Conservation (phyloP, 2,329 filamentous ascomycete genomes). For the Parascedosporium putredinis region DNA sequence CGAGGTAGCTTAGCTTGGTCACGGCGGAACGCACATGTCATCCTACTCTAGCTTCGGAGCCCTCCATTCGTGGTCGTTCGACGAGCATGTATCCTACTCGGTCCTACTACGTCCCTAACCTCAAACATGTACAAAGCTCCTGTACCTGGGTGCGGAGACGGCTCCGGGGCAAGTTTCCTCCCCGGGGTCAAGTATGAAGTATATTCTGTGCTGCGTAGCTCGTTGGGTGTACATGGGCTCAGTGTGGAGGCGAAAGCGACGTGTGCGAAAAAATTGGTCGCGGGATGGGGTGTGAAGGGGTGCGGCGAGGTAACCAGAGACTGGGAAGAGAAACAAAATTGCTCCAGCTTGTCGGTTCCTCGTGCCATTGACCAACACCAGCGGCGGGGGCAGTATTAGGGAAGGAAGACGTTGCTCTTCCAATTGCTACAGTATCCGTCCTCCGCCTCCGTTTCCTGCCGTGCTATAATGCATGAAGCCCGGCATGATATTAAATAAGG, state of each 20-base stretch:
- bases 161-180: not conserved
- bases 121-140: not conserved
- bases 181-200: too few species aligned
- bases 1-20: not conserved
- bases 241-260: not conserved
- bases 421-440: not conserved
- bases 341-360: conserved; percentile 8
- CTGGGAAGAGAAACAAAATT: not conserved
- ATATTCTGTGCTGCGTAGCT: not conserved
- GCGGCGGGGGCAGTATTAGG: too few species aligned
- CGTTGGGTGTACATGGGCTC: not conserved
- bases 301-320: not conserved
- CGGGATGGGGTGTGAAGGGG: not conserved
- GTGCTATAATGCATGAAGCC: conserved; percentile 7
- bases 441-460: conserved; percentile 3
- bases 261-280: not conserved
- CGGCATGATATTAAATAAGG: conserved; percentile 9
- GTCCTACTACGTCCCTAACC: conserved; percentile 5
- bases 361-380: conserved; percentile 4
- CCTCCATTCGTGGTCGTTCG: not conserved
- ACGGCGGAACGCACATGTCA: conserved; percentile 1
- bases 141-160: not conserved
- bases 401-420: too few species aligned
- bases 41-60: not conserved
- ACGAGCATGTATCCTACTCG: not conserved